Evolutionary conservation across 2,329 filamentous ascomycete genomes (phyloP).

Genomic region (Botrytis squamosa): DNA sequence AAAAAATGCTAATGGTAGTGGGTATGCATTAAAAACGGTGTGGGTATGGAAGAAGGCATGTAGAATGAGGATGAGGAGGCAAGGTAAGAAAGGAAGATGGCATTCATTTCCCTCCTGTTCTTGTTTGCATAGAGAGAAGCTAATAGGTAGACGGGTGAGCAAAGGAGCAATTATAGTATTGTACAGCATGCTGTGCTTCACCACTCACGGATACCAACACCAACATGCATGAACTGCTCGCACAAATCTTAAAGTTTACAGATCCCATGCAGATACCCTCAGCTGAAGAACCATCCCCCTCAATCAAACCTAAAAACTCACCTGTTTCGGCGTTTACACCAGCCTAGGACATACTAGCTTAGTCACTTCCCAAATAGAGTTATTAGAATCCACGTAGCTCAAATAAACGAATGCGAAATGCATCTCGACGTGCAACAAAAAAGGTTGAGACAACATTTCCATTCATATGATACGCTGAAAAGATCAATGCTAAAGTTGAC

Average conservation of each 20-base stretch:
- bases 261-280: background rate
- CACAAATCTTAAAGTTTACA: background rate
- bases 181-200: background rate
- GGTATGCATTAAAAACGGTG: background rate
- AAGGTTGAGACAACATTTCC: background rate
- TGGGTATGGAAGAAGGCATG: background rate
- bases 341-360: slow-evolving; percentile 7
- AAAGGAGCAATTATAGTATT: background rate
- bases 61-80: background rate
- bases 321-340: background rate
- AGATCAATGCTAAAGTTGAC: slow-evolving; percentile 7
- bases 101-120: background rate
- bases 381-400: slow-evolving; percentile 6
- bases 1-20: background rate
- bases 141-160: background rate
- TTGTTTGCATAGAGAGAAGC: background rate
- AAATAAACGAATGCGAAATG: slow-evolving; percentile 22
- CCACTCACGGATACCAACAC: background rate
- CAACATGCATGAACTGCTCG: background rate
- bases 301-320: background rate
- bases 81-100: background rate
- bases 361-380: background rate
- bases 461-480: slow-evolving; percentile 15
- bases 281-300: background rate
- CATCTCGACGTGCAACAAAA: slow-evolving; percentile 21